A percentile compares a stretch with the other conserved stretches of the same genome.
These are phyloP conservation scores for Stephania yunnanensis DNA, from an alignment of 164 flowering plant genomes.

Conservation along the genomic window DNA sequence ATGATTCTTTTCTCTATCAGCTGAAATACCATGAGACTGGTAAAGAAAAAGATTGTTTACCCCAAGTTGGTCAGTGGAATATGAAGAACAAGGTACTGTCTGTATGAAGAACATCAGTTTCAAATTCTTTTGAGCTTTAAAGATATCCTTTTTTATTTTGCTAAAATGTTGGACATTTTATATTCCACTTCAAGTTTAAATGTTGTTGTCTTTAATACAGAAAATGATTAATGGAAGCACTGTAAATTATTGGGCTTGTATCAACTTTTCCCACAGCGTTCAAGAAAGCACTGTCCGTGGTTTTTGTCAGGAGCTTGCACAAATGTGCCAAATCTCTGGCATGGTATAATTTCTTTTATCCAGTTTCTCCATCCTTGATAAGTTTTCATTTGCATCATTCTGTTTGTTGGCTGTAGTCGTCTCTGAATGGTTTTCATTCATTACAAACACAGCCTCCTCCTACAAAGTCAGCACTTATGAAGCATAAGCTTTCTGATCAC, in stretches of 20 bases:
- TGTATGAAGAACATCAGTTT: neutral
- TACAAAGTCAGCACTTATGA: neutral
- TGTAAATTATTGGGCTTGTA: conserved; percentile 54
- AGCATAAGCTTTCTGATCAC: neutral
- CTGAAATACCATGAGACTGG: conserved; percentile 64
- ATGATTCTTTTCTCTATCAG: conserved; percentile 18
- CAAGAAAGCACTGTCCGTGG: conserved; percentile 48
- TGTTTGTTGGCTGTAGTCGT: neutral
- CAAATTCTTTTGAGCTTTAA: neutral
- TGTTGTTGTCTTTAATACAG: neutral
- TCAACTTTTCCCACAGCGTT: conserved; percentile 52
- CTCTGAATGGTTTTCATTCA: neutral
- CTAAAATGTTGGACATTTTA: neutral
- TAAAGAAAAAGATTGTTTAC: conserved; percentile 52
- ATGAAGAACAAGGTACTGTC: conserved; percentile 62
- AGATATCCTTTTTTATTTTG: neutral
- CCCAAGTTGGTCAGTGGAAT: conserved; percentile 73
- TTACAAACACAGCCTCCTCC: too few relatives aligned
- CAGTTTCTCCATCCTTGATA: neutral
- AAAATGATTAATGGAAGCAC: conserved; percentile 57
- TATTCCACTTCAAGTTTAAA: neutral
- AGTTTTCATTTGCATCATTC: neutral
- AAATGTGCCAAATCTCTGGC: conserved; percentile 60
- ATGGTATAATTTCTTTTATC: conserved; percentile 36
- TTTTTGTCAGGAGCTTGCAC: conserved; percentile 53